A percentile compares a stretch with the other conserved stretches of the same genome.
These are phyloP conservation scores for Podosphaera xanthii DNA, from an alignment of 2,329 filamentous ascomycete species.

Conservation along the genomic window DNA sequence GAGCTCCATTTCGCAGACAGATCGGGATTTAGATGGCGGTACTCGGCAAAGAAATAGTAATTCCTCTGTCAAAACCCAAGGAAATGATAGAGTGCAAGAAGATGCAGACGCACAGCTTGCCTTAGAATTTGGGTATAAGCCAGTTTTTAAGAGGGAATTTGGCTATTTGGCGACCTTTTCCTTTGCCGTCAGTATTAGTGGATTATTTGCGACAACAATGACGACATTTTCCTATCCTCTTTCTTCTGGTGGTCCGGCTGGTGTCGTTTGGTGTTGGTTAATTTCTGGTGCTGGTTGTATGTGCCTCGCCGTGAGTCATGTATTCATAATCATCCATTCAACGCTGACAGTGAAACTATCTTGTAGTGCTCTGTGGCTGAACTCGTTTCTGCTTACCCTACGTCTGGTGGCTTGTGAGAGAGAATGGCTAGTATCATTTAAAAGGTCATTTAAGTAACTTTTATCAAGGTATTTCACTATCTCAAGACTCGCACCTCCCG, in stretches of 20 bases:
- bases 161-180: conserved; percentile 34
- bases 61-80: not conserved
- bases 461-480: conserved; percentile 27
- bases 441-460: not conserved
- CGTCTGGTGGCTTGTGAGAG: conserved; percentile 23
- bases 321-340: not conserved
- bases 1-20: not conserved
- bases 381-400: conserved; percentile 33
- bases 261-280: conserved; percentile 34
- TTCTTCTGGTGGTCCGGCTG: conserved; percentile 27
- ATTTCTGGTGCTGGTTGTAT: conserved; percentile 32
- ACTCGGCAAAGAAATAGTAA: not conserved
- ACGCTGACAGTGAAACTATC: conserved; percentile 1
- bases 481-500: conserved; percentile 26
- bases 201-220: conserved; percentile 30
- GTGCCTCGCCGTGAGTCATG: conserved; percentile 22
- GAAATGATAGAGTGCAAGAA: conserved; percentile 1
- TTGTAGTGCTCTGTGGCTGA: conserved; percentile 26
- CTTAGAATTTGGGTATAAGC: conserved; percentile 15
- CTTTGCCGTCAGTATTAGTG: conserved; percentile 33
- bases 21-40: not conserved
- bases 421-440: not conserved
- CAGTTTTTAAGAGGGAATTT: conserved; percentile 36
- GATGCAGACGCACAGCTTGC: conserved; percentile 15
- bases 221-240: conserved; percentile 32